These are phyloP conservation scores for Cichorium intybus DNA, from an alignment of 140 eudicot genomes.

Conservation along the genomic window DNA sequence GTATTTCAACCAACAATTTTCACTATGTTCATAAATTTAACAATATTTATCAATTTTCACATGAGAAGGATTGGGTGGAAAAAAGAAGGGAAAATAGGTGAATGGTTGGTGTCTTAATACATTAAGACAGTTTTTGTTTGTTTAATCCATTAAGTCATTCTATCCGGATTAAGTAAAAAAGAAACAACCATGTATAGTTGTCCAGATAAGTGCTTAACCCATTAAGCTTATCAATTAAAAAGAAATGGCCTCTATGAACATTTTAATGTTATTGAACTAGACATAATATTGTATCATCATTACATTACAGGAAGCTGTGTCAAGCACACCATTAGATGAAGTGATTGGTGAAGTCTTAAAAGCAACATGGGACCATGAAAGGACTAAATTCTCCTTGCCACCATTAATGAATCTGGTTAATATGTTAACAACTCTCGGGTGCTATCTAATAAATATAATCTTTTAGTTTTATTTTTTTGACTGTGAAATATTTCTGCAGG, in stretches of 20 bases:
- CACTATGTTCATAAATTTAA: no score
- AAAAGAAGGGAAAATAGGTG: no score
- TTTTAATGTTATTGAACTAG: not conserved
- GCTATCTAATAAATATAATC: not conserved
- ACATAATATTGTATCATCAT: slow-evolving; percentile 1
- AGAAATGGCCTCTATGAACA: not conserved
- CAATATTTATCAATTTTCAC: no score
- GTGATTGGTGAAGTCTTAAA: slow-evolving; percentile 64
- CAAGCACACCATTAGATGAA: slow-evolving; percentile 53
- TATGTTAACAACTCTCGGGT: slow-evolving; percentile 1
- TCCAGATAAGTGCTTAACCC: no score
- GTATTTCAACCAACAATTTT: no score
- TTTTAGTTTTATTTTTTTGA: not conserved
- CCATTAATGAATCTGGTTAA: slow-evolving; percentile 80
- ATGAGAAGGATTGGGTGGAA: no score
- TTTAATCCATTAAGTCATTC: no score
- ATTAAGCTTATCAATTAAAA: no score
- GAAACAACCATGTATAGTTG: no score
- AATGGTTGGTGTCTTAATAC: no score
- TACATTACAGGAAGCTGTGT: slow-evolving; percentile 48
- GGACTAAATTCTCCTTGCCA: slow-evolving; percentile 71
- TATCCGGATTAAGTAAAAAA: no score
- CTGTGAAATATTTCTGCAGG: slow-evolving; percentile 33
- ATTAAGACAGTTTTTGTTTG: no score
- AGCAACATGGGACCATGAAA: slow-evolving; percentile 84